Evolutionary conservation across 225 moss, liverwort and hornwort genomes (phyloP), one percentile per base, ranked within the genome.

Genomic region (Sphagnum tenellum): DNA sequence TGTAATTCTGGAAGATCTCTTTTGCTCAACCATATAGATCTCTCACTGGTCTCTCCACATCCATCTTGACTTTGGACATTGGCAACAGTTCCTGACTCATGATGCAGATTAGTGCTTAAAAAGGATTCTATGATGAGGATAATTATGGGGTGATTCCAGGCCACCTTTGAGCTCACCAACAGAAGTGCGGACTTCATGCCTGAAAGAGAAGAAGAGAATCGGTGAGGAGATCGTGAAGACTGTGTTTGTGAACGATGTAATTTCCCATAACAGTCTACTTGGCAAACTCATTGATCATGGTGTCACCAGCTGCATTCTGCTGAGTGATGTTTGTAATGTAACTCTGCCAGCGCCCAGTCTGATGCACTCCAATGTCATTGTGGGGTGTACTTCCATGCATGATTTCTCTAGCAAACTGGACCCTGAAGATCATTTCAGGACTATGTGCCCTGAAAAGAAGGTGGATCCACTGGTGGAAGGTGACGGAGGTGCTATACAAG

Each of bases 201-300:
- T 94, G 74, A 89, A 91, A 72, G 94, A 78, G 72, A 91, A 86
- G 67, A 91, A 84, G 59, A 82, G 81, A 57, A 63, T 70, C 5
- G 91, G 94, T 55, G 94, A 94, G 74, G 94, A 91, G 79, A 87
- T 88, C 67, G 79, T 94, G 44, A 94, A 94, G 73, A 76, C 63
- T 50, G 74, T 76, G 71, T 94, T 89, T 49, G 73, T 86, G 71
- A 77, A 76, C 59, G 94, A 94, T 66, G 82, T 84, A 2, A 76
- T 83, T 64, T 78, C 81, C 64, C 89, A 94, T 71, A 94, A 94
- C 74, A 81, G 76, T 61, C 70, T 91, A 51, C 89, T 94, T 61
- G 77, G 78, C 57, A 75, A 78, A 76, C 75, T 94, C 65, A 71
- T 91, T 47, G 89, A 88, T 58, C 80, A 76, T 48, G 86, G 91